These are phyloP conservation scores for Volvariella volvacea DNA, from an alignment of 1,284 basidiomycete genomes.

Conservation along the genomic window DNA sequence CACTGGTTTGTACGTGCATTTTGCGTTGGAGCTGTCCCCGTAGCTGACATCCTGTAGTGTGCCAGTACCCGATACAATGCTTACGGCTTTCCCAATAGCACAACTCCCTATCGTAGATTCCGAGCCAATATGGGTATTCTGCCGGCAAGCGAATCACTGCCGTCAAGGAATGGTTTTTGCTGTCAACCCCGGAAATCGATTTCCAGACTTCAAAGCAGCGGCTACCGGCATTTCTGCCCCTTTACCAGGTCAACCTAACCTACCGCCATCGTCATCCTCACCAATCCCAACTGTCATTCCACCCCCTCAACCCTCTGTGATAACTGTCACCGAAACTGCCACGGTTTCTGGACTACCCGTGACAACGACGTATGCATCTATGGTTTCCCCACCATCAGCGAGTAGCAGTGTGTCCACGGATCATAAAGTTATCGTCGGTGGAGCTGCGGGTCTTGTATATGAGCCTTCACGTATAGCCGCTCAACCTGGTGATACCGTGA, in stretches of 20 bases:
- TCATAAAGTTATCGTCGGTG: conserved; percentile 47
- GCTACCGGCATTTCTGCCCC: conserved; percentile 31
- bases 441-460: conserved; percentile 36
- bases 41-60: conserved; percentile 25
- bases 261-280: conserved; percentile 17
- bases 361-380: conserved; percentile 2
- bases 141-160: conserved; percentile 36
- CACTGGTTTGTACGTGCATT: conserved; percentile 49
- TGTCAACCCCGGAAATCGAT: conserved; percentile 48
- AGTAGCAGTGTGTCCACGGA: conserved; percentile 16
- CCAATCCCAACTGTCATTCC: conserved; percentile 12
- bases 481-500: conserved; percentile 50
- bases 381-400: conserved; percentile 18
- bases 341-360: conserved; percentile 5
- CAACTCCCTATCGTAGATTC: conserved; percentile 35
- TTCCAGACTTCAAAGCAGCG: conserved; percentile 44
- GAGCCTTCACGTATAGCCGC: conserved; percentile 52
- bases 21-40: conserved; percentile 1
- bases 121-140: conserved; percentile 58
- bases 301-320: conserved; percentile 13
- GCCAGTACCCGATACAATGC: conserved; percentile 40
- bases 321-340: conserved; percentile 3
- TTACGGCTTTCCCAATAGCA: conserved; percentile 38
- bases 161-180: conserved; percentile 59
- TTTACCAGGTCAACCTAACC: neutral